Evolutionary conservation across 192 early-diverging fungal genomes (phyloP).

Genomic region (Coemansia sp.): DNA sequence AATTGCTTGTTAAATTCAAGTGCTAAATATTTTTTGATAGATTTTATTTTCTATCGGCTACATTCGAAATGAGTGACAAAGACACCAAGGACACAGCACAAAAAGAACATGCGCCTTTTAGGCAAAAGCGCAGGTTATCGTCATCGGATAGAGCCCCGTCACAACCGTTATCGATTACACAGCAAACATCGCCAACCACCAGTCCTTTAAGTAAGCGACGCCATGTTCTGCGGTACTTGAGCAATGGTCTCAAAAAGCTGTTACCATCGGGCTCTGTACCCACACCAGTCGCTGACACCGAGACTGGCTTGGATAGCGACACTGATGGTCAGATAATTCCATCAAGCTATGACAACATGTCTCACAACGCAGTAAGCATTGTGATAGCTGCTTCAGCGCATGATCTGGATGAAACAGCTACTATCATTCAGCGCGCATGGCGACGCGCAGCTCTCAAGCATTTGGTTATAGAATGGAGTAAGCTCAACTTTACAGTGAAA

Average conservation of each 20-base stretch:
- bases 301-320: neutral
- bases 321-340: neutral
- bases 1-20: too few species aligned
- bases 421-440: slow-evolving; percentile 39
- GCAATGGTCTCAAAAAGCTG: neutral
- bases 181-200: neutral
- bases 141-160: neutral
- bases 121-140: slow-evolving; percentile 1
- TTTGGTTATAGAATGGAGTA: slow-evolving; percentile 21
- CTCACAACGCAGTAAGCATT: neutral
- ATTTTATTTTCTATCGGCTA: neutral
- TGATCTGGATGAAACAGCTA: slow-evolving; percentile 11
- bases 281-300: neutral
- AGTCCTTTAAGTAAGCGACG: slow-evolving; percentile 5
- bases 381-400: neutral
- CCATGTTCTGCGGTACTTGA: neutral
- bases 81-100: neutral
- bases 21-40: neutral
- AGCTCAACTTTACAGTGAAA: slow-evolving; percentile 19
- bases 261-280: neutral
- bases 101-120: neutral
- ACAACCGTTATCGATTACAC: neutral
- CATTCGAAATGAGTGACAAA: neutral
- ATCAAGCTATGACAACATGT: neutral
- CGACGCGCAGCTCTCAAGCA: slow-evolving; percentile 2